Conservation (phyloP, 1,284 basidiomycete genomes). For the Cutaneotrichosporon cutaneum region DNA sequence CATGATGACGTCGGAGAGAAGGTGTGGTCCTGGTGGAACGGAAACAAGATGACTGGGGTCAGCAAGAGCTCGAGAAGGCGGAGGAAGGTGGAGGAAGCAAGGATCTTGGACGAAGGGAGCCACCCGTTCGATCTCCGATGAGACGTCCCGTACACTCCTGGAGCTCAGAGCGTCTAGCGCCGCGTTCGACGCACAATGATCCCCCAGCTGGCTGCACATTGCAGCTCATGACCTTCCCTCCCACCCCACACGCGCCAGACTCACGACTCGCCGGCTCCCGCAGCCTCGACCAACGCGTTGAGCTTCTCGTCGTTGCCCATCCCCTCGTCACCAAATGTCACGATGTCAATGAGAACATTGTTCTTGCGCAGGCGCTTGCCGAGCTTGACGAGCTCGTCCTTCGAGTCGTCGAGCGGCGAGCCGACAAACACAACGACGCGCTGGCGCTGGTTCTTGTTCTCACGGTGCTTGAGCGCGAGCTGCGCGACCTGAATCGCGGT, state of each 20-base stretch:
- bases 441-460: slow-evolving; percentile 97
- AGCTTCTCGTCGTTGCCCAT: slow-evolving; percentile 52
- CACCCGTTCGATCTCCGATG: no score
- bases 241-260: slow-evolving; percentile 17
- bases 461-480: slow-evolving; percentile 93
- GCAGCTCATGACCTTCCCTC: background rate
- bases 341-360: slow-evolving; percentile 91
- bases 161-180: background rate
- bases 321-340: slow-evolving; percentile 64
- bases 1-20: slow-evolving; percentile 81
- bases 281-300: slow-evolving; percentile 51
- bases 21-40: slow-evolving; percentile 72
- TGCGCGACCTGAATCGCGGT: slow-evolving; percentile 92
- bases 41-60: slow-evolving; percentile 65
- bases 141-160: no score
- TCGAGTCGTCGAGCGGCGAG: slow-evolving; percentile 72
- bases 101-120: background rate
- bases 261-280: slow-evolving; percentile 49
- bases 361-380: slow-evolving; percentile 99
- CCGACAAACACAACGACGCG: slow-evolving; percentile 91
- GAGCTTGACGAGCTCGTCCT: slow-evolving; percentile 75
- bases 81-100: background rate
- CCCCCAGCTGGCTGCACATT: background rate
- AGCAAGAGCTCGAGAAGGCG: background rate
- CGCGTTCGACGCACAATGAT: background rate